Base-by-base conservation (phyloP, 139 green algal genomes). In the Chlamydomonas sphaeroides region DNA sequence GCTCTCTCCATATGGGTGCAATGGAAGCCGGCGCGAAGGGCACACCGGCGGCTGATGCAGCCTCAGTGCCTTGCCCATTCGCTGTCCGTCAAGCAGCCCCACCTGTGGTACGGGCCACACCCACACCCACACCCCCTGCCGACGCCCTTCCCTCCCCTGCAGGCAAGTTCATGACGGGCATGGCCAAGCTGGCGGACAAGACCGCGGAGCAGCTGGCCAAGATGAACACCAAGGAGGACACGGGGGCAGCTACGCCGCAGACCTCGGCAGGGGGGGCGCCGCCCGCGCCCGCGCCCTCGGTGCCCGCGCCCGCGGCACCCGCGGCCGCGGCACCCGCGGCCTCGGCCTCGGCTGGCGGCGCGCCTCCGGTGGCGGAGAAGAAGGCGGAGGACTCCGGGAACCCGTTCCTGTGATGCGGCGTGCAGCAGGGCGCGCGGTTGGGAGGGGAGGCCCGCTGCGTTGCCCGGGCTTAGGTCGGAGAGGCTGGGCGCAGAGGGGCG, bases 161-260 rank as follows among this genome's bases (percentile, higher is more conserved):
- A 78, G 84, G 84, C 65, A 81, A 81, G 65, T 84, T 89, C 65
- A 84, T 89, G 85, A 53, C 61, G 32, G 85, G 85, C 15, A 10
- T 89, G 42, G 70, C 69, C 72, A 89, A 89, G 65, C 76, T 78
- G 51, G 85, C 85, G 6, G 71, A 89, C 59, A 84, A 86, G 78
- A 85, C 85, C 10, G 85, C 85, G 7, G 78, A 89, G 57, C 69
- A 83, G 63, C 83, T 88, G 62, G 70, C 83, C 35, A 80, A 80
- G 76, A 80, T 80, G 74, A 80, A 65, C 74, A 70, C 74, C 28
- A 42, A 45, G 59, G 74, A 80, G 0, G 59, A 70, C 25, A 35
- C 20, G 32, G 35, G 42, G 1, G 26, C 39, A 30, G 36, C 23
- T 28, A 3, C 7, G 72, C 20, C 66, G 26, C 21, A 11, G 14